A percentile compares a stretch with the other conserved stretches of the same genome.
phyloP scores from a whole-genome alignment of 2,329 filamentous ascomycete species.

The Orbilia blumenaviensis region DNA sequence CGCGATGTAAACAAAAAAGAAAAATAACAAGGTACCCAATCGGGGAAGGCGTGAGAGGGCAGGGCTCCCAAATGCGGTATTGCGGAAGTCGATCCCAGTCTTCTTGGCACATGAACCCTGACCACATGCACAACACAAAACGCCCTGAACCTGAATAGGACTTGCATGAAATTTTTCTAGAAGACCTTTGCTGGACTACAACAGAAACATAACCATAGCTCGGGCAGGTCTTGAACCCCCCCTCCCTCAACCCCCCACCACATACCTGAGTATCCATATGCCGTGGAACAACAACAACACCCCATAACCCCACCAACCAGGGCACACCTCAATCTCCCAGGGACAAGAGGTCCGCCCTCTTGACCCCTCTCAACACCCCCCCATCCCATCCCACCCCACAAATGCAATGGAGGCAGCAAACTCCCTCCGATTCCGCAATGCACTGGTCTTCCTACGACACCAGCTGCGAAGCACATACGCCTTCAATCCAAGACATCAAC shows the following conservation, averaged over 20 bases:
- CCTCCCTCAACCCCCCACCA: too few species aligned
- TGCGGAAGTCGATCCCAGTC: too few species aligned
- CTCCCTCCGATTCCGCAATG: conserved; percentile 45
- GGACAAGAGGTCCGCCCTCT: background rate
- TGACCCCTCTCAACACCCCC: too few species aligned
- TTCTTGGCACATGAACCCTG: background rate
- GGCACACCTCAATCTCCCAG: background rate
- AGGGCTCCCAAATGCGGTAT: too few species aligned
- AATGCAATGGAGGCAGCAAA: conserved; percentile 37
- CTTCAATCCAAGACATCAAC: conserved; percentile 2
- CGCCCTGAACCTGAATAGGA: too few species aligned
- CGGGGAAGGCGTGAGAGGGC: conserved; percentile 14
- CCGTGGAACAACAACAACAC: background rate
- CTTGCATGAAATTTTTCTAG: background rate
- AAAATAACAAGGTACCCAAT: conserved; percentile 32
- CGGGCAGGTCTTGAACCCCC: too few species aligned
- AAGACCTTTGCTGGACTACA: too few species aligned
- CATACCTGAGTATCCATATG: background rate
- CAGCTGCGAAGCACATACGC: conserved; percentile 39
- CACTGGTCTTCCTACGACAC: conserved; percentile 47
- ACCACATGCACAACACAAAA: conserved; percentile 47
- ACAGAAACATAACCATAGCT: too few species aligned
- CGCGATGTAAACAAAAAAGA: conserved; percentile 39
- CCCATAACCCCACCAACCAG: background rate
- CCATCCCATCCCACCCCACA: too few species aligned